Percentiles rank a stretch among this genome's conserved stretches.
phyloP scores from a whole-genome alignment of 2,329 filamentous ascomycete genomes.

The Claviceps digitariae region DNA sequence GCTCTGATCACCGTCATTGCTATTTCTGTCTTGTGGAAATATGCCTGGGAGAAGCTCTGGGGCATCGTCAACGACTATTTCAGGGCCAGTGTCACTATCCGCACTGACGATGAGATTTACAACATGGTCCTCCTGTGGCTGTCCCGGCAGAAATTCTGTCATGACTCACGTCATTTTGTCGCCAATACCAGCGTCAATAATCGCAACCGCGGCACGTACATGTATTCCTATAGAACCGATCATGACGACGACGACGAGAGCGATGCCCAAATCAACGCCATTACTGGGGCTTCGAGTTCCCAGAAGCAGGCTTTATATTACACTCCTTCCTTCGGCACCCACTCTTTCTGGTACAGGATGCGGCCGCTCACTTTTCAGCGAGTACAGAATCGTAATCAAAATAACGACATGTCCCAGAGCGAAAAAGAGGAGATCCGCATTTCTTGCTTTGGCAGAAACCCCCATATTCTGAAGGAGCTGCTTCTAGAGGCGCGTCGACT shows the following conservation, averaged over 20 bases:
- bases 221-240: constrained; percentile 21
- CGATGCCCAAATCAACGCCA: constrained; percentile 11
- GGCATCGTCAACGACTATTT: constrained; percentile 37
- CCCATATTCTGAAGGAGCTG: constrained; percentile 46
- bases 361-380: constrained; percentile 45
- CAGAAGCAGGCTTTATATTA: constrained; percentile 41
- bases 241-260: constrained; percentile 31
- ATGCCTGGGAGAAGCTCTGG: constrained; percentile 35
- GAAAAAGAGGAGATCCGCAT: constrained; percentile 46
- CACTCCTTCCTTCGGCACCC: constrained; percentile 52
- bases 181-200: constrained; percentile 49
- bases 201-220: constrained; percentile 34
- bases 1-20: constrained; percentile 36
- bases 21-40: constrained; percentile 37
- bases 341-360: constrained; percentile 55
- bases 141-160: constrained; percentile 45
- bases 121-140: constrained; percentile 62
- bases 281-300: constrained; percentile 9
- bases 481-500: constrained; percentile 42
- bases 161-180: constrained; percentile 46
- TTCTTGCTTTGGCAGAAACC: constrained; percentile 48
- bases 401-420: constrained; percentile 23
- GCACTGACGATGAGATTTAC: constrained; percentile 59
- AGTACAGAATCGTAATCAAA: constrained; percentile 31
- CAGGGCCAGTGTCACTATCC: constrained; percentile 53